Evolutionary conservation across 2,329 filamentous ascomycete species (phyloP), one percentile per base, ranked within the genome.

Genomic region (Hirsutella minnesotensis): DNA sequence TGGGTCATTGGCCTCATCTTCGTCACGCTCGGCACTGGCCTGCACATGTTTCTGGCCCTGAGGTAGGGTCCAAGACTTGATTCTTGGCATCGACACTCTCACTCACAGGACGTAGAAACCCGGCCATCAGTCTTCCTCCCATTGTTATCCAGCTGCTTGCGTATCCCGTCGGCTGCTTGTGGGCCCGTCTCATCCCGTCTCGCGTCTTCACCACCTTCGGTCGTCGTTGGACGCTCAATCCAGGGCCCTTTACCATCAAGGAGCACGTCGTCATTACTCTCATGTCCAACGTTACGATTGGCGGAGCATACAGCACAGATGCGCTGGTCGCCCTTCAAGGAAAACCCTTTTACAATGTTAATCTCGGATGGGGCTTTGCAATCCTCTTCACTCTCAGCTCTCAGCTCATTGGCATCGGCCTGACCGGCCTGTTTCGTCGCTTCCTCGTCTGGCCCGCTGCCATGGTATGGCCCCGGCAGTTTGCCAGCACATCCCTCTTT

Each of bases 401-500:
- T 1, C 72, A 79, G 47, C 64, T 75, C 49, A 73, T 78, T 39
- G 78, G 78, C 4, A 78, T 79, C 48, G 75, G 75, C 1, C 59
- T 81, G 15, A 76, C 77, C 1, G 76, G 76, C 1, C 56, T 79
- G 36, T 66, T 68, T 27, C 65, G 74, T 22, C 66, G 72, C 20
- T 79, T 75, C 56, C 64, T 80, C 18, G 68, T 75, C n/a, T 70
- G 63, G 56, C 77, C 73, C 1, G 72, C 76, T 1, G 68, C 73
- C 27, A 79, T 79, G 75, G 70, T 79, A 45, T 80, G 76, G 75
- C 76, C 76, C 2, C 63, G 62, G 70, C 43, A 67, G 64, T 52
- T 68, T 20, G 59, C 59, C 3, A 73, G 67, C 46, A 68, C 66
- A 0, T 64, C 67, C 0, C 59, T 77, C 8, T 66, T 76, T 47